Percentiles rank a stretch among this genome's conserved stretches.
phyloP scores from a whole-genome alignment of 169 alveolate genomes.

The Plasmodium relictum region DNA sequence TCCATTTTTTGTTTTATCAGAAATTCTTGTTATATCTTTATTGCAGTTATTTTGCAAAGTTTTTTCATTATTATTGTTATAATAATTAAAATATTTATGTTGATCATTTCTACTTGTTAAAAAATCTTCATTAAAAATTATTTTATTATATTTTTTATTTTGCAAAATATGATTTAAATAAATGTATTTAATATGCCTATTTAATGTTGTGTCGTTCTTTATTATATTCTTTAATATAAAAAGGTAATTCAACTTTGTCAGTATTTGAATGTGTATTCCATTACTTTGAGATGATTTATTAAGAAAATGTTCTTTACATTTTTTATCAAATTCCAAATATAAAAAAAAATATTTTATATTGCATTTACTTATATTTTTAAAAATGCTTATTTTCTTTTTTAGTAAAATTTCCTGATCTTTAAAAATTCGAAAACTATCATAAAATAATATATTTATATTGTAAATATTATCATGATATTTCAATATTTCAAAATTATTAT shows the following conservation, averaged over 20 bases:
- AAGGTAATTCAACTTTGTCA: conserved; percentile 49
- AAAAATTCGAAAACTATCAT: conserved; percentile 1
- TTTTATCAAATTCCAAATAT: conserved; percentile 30
- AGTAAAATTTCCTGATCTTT: conserved; percentile 25
- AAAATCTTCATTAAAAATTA: too few relatives aligned
- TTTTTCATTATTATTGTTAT: too few relatives aligned
- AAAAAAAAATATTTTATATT: conserved; percentile 40
- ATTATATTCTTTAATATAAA: conserved; percentile 42
- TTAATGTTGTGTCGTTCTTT: conserved; percentile 20
- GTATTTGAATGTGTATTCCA: conserved; percentile 35
- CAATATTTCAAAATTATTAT: conserved; percentile 40
- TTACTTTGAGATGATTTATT: conserved; percentile 25
- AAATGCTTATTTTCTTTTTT: conserved; percentile 43
- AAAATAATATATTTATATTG: conserved; percentile 20
- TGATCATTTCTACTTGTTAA: too few relatives aligned
- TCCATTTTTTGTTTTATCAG: neutral
- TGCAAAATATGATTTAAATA: conserved; percentile 15
- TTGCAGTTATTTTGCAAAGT: neutral
- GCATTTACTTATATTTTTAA: conserved; percentile 10
- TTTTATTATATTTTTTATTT: neutral
- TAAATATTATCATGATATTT: conserved; percentile 13
- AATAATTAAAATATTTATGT: too few relatives aligned
- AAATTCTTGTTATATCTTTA: neutral
- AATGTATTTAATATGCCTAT: conserved; percentile 23
- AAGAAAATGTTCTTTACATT: conserved; percentile 43